Evolutionary conservation across 371 early-diverging fungal genomes (phyloP).

Genomic region (Mortierella sp.): DNA sequence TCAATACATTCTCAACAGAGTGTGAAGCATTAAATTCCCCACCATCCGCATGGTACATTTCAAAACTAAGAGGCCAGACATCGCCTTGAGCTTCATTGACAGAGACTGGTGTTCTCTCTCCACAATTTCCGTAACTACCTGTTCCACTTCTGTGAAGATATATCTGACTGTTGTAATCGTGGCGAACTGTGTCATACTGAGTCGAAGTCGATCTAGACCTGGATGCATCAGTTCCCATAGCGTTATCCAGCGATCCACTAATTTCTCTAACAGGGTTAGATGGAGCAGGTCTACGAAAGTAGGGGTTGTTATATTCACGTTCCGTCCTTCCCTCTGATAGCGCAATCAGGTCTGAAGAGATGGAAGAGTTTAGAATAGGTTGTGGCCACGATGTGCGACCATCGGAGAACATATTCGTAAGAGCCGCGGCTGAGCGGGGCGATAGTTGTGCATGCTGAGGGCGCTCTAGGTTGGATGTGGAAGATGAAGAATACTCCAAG

Average conservation of each 20-base stretch:
- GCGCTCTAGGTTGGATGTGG: slow-evolving; percentile 20
- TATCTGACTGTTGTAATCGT: background rate
- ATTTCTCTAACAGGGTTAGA: background rate
- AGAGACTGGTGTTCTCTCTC: slow-evolving; percentile 2
- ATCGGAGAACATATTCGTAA: slow-evolving; percentile 15
- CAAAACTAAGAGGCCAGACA: slow-evolving; percentile 49
- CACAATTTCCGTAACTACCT: slow-evolving; percentile 8
- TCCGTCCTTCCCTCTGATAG: slow-evolving; percentile 13
- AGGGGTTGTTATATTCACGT: slow-evolving; percentile 37
- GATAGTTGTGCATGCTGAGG: slow-evolving; percentile 45
- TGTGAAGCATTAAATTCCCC: slow-evolving; percentile 54
- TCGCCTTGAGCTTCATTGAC: slow-evolving; percentile 23
- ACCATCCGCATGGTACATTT: slow-evolving; percentile 49
- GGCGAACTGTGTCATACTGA: slow-evolving; percentile 5
- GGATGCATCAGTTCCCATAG: background rate
- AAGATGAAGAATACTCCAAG: slow-evolving; percentile 11
- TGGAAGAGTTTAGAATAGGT: slow-evolving; percentile 21
- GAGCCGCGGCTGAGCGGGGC: slow-evolving; percentile 45
- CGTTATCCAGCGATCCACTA: background rate
- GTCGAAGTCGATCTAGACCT: slow-evolving; percentile 16
- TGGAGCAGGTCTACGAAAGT: slow-evolving; percentile 28
- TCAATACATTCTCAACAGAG: slow-evolving; percentile 48
- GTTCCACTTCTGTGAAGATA: background rate
- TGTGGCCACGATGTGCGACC: slow-evolving; percentile 16
- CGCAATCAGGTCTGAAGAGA: slow-evolving; percentile 11